Evolutionary conservation across 805 yeast genomes (phyloP), one percentile per base, ranked within the genome.

Genomic region (Wickerhamomyces kurtzmanii): DNA sequence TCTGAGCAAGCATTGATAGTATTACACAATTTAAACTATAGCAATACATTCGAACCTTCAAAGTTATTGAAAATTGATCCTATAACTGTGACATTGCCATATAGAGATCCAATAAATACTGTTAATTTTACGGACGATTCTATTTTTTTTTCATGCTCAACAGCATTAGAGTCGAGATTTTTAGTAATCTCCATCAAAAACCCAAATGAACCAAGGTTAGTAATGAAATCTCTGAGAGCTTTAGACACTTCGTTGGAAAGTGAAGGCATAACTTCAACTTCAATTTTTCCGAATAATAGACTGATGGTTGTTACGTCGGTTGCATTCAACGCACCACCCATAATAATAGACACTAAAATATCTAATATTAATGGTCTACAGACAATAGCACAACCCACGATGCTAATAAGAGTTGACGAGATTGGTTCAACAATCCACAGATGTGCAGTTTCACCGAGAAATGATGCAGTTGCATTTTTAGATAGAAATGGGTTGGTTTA

Each of bases 181-280:
- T 59, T 89, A 47, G 74, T 81, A 4, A 79, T 89, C 12, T 71
- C 78, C 26, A 58, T 87, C 10, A 59, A 67, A 19, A 74, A 76
- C 38, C 68, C 75, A 3, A 63, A 64, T 16, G 76, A 72, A 27
- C 84, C 89, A 2, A 65, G 78, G 15, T 51, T 79, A 16, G 67
- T 79, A 1, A 70, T 80, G 78, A 75, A 78, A 38, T 75, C 84
- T 1, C 62, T 71, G 20, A 53, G 87, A 24, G 61, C 73, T 5
- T 50, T 75, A 5, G 82, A 75, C 31, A 71, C 78, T 0, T 68
- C 78, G 1, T 52, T 80, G 39, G 93, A 83, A 35, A 73, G 83
- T 31, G 96, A 87, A 47, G 96, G 96, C 3, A 83, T 89, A 21
- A 89, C 97, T 0, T 82, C 76, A 36, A 55, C 83, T 6, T 68